phyloP scores from a whole-genome alignment of 108 stramenopile species.

The Nitzschia inconspicua region DNA sequence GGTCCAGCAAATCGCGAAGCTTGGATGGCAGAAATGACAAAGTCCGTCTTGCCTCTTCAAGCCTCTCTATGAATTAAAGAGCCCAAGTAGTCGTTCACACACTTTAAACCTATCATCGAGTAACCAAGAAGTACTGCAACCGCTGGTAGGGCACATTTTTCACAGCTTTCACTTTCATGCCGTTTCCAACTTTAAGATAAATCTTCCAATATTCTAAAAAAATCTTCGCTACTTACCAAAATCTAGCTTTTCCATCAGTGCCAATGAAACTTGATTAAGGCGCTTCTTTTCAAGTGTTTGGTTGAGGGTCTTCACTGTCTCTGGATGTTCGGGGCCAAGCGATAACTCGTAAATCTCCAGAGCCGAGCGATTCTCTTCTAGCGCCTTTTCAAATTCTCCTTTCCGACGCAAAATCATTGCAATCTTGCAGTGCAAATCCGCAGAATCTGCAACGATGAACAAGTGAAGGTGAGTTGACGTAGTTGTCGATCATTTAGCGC shows the following conservation, averaged over 20 bases:
- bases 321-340: constrained; percentile 34
- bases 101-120: not conserved
- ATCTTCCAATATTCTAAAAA: not conserved
- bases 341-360: constrained; percentile 33
- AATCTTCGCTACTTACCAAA: not conserved
- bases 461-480: no score
- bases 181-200: no score
- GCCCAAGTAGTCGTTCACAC: no score
- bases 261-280: constrained; percentile 15
- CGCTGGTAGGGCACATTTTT: no score
- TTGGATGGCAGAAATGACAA: constrained; percentile 35
- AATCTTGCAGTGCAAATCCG: constrained; percentile 33
- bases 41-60: constrained; percentile 1
- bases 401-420: constrained; percentile 22
- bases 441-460: no score
- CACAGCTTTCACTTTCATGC: no score
- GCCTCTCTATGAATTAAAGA: no score
- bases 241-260: constrained; percentile 20
- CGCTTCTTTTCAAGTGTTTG: constrained; percentile 21
- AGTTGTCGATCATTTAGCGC: no score
- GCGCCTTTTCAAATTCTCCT: constrained; percentile 28
- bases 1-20: constrained; percentile 68
- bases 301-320: constrained; percentile 28
- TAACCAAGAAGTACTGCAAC: not conserved
- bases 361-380: constrained; percentile 29